Conservation (phyloP, 345 rosid genomes). For the Bretschneidera sinensis region DNA sequence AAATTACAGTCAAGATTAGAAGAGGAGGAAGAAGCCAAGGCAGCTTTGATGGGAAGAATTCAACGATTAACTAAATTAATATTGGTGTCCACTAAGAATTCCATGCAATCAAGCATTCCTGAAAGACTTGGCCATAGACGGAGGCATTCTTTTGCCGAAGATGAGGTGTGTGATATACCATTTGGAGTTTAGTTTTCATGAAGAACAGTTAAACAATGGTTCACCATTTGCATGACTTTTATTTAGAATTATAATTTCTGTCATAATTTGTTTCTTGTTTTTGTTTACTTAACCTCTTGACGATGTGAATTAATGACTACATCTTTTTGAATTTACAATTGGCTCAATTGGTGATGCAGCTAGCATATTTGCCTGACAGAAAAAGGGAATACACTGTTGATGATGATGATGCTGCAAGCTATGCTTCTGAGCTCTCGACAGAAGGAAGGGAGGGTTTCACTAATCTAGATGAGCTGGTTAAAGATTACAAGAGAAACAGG, state of each 20-base stretch:
- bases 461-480: slow-evolving; percentile 61
- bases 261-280: slow-evolving; percentile 2
- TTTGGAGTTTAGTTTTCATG: slow-evolving; percentile 7
- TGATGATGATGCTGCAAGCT: slow-evolving; percentile 66
- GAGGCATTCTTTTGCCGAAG: slow-evolving; percentile 79
- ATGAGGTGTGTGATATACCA: slow-evolving; percentile 42
- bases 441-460: slow-evolving; percentile 53
- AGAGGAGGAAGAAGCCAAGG: slow-evolving; percentile 71
- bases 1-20: slow-evolving; percentile 66
- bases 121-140: slow-evolving; percentile 48
- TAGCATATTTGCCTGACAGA: slow-evolving; percentile 76
- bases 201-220: slow-evolving; percentile 5
- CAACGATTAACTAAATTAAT: slow-evolving; percentile 65
- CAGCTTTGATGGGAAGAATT: slow-evolving; percentile 71
- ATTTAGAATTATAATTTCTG: neutral
- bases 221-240: slow-evolving; percentile 5
- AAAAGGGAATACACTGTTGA: slow-evolving; percentile 53
- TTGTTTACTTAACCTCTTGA: slow-evolving; percentile 1
- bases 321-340: slow-evolving; percentile 13
- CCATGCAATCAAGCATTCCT: slow-evolving; percentile 46
- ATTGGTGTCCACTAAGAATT: slow-evolving; percentile 65
- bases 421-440: slow-evolving; percentile 46
- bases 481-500: slow-evolving; percentile 59
- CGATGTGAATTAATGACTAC: slow-evolving; percentile 3
- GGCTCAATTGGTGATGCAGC: slow-evolving; percentile 35